Evolutionary conservation across 352 stramenopile genomes (phyloP), one percentile per base, ranked within the genome.

Genomic region (Globisporangium splendens): DNA sequence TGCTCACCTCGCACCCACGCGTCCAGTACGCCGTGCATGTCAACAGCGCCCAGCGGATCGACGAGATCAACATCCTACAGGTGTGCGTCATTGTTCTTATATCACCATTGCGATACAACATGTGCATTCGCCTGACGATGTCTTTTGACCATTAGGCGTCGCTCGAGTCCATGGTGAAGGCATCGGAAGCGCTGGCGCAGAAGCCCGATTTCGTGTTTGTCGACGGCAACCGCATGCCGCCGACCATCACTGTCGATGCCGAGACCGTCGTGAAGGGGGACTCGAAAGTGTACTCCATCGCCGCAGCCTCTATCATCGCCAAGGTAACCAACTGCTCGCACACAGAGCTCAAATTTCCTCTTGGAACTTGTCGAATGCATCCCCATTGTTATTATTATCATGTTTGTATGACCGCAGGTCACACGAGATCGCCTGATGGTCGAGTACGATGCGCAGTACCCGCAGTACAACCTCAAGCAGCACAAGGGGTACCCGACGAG

Each of bases 61-160:
- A 99, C 73, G 86, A 98, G 77, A 97, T 99, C 63, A 99, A 99
- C 73, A 99, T 99, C 70, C 75, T 99, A 31, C 95, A 99, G 59
- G 66, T 43, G 11, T 33, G 28, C 5, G 7, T 35, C 3, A 11
- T 6, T 35, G 28, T 8, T 1, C 28, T 0, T 35, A 7, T 31
- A 7, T 31, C 24, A 31, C 7, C 3, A 35, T 35, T 6, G 28
- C 28, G 28, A 8, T 35, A 10, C 5, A 35, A 8, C 10, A 24
- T 5, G 11, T 3, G n/a, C 44, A 4, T 46, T 14, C 14, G 22
- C 47, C 14, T 24, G 28, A 35, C 28, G 28, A 35, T 35, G 28
- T 42, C 18, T 22, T 24, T 5, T 39, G 22, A n/a, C 11, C 33
- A 28, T 12, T 41, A 75, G 81, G 96, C 97, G 17, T 98, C 96